Conservation (phyloP, 202 grass and related monocot species). For the Setaria italica region DNA sequence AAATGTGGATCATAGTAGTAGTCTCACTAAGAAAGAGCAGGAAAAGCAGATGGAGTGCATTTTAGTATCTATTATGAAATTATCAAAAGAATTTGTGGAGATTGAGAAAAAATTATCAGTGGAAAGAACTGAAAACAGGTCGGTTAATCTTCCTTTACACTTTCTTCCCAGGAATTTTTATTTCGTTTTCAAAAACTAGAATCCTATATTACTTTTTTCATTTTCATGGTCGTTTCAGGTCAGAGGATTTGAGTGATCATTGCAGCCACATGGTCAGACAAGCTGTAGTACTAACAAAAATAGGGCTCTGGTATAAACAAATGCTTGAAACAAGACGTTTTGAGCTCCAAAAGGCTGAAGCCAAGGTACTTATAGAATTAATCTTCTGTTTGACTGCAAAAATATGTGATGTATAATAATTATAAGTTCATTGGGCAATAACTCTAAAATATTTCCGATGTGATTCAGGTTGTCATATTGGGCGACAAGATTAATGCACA, state of each 20-base stretch:
- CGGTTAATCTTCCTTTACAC: constrained; percentile 16
- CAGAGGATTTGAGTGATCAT: constrained; percentile 67
- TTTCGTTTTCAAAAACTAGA: constrained; percentile 16
- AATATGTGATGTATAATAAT: neutral
- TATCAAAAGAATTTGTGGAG: constrained; percentile 76
- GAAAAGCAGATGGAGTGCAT: constrained; percentile 70
- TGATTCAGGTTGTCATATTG: constrained; percentile 66
- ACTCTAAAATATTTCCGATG: constrained; percentile 2
- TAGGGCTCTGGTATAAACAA: constrained; percentile 76
- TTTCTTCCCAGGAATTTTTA: neutral
- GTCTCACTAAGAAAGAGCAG: constrained; percentile 56
- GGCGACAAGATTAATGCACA: constrained; percentile 73
- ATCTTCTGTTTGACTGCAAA: neutral
- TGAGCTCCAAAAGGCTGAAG: constrained; percentile 81
- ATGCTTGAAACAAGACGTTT: constrained; percentile 81
- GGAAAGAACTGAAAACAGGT: constrained; percentile 69
- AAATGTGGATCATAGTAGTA: constrained; percentile 34
- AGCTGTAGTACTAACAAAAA: constrained; percentile 73
- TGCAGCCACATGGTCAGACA: constrained; percentile 71
- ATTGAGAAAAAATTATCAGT: constrained; percentile 64
- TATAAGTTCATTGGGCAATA: neutral
- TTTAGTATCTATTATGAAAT: constrained; percentile 66
- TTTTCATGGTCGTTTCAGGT: constrained; percentile 50
- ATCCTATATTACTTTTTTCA: neutral
- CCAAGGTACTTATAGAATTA: constrained; percentile 62